These are phyloP conservation scores for Prunus armeniaca DNA, from an alignment of 306 rosid genomes.

Conservation along the genomic window DNA sequence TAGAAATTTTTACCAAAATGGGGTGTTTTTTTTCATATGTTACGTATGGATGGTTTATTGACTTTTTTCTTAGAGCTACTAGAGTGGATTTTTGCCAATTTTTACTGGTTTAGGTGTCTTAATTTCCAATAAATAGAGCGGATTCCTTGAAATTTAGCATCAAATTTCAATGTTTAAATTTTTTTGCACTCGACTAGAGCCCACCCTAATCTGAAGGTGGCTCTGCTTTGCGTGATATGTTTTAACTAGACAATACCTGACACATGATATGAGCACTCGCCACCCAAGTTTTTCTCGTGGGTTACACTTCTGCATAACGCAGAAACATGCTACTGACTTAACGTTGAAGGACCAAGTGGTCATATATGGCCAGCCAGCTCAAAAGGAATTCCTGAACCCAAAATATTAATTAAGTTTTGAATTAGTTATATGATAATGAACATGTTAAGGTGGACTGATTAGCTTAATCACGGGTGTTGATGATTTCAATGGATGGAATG, in stretches of 20 bases:
- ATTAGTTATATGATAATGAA: neutral
- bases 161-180: no score
- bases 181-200: accelerated
- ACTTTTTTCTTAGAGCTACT: no score
- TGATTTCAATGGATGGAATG: neutral
- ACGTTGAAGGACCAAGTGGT: neutral
- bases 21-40: no score
- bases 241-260: no score
- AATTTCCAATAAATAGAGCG: no score
- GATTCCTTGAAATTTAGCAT: no score
- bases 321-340: neutral
- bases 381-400: neutral
- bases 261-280: neutral
- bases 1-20: accelerated
- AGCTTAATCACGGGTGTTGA: slow-evolving; percentile 6
- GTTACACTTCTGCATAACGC: neutral
- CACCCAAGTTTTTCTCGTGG: neutral
- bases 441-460: slow-evolving; percentile 5
- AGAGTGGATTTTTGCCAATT: no score
- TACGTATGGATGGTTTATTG: no score
- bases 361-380: neutral
- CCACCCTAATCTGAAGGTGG: accelerated
- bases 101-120: no score
- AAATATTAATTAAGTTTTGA: neutral
- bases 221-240: no score